Evolutionary conservation across 1,139 yeast species (phyloP), one percentile per base, ranked within the genome.

Genomic region (Zygosaccharomyces sapae): DNA sequence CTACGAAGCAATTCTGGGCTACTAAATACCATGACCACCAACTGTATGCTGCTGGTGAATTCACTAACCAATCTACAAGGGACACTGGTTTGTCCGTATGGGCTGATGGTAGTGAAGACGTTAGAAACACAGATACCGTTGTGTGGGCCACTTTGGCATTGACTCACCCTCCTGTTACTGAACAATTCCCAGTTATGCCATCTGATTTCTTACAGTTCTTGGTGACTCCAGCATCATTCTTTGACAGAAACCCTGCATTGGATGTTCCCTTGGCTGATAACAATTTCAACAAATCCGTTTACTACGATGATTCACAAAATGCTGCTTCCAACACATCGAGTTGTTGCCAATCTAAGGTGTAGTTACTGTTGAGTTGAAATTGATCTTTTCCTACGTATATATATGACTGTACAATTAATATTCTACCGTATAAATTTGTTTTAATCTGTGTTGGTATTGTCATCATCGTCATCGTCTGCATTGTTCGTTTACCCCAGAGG

Each of bases 151-250:
- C 95, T 43, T 69, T 87, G 66, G 94, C 90, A 27, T 78, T 87
- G 71, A 87, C 95, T 22, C 96, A 87, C 66, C 80, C 86, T 62
- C 95, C 95, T 58, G 79, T 90, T 62, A 84, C 84, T 31, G 96
- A 87, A 71, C 95, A 87, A 69, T 87, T 86, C 86, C 95, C 95
- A 46, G 94, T 87, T 52, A 87, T 87, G 96, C 94, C 95, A 38
- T 86, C 82, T 49, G 95, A 87, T 71, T 80, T 80, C 58, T 71
- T 78, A 67, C 83, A 77, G 64, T 81, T 86, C 57, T 76, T 80
- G 53, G 74, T 87, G 54, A 75, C 77, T 45, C 96, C 96, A 45
- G 71, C 76, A 61, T 87, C 87, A 53, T 87, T 87, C 79, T 87
- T 86, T 67, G 81, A 81, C 57, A 80, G 72, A 65, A 86, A 86